phyloP scores from a whole-genome alignment of 768 basidiomycete species.

The Boletus edulis region DNA sequence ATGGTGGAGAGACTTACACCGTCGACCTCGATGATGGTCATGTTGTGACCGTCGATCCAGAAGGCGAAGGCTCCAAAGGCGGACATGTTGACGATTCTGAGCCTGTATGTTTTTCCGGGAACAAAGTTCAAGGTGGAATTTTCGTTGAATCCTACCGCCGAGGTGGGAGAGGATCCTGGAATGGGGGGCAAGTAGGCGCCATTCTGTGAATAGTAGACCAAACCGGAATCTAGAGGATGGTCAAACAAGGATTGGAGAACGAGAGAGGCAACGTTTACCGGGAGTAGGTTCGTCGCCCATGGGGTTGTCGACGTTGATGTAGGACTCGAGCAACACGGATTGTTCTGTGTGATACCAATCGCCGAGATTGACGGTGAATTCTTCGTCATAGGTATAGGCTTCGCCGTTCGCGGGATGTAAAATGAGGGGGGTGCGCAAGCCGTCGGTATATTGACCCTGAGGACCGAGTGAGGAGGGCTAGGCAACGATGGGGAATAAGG shows the following conservation, averaged over 20 bases:
- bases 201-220: conserved; percentile 84
- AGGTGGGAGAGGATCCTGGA: conserved; percentile 45
- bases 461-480: not conserved
- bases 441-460: conserved; percentile 90
- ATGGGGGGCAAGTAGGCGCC: conserved; percentile 65
- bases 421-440: conserved; percentile 82
- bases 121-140: conserved; percentile 80
- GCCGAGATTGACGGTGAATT: conserved; percentile 79
- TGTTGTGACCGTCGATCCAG: conserved; percentile 87
- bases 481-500: not conserved
- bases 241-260: not conserved
- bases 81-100: conserved; percentile 83
- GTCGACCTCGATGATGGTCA: conserved; percentile 82
- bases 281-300: conserved; percentile 87
- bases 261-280: conserved; percentile 38
- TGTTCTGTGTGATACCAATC: conserved; percentile 95
- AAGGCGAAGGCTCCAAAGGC: conserved; percentile 77
- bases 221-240: conserved; percentile 55
- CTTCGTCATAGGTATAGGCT: conserved; percentile 79
- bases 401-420: conserved; percentile 63
- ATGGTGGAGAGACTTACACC: conserved; percentile 49
- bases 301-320: conserved; percentile 73
- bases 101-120: conserved; percentile 86
- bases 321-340: conserved; percentile 54
- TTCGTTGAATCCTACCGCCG: conserved; percentile 78